Base-by-base conservation (phyloP, 306 rosid species). In the Trifolium repens region DNA sequence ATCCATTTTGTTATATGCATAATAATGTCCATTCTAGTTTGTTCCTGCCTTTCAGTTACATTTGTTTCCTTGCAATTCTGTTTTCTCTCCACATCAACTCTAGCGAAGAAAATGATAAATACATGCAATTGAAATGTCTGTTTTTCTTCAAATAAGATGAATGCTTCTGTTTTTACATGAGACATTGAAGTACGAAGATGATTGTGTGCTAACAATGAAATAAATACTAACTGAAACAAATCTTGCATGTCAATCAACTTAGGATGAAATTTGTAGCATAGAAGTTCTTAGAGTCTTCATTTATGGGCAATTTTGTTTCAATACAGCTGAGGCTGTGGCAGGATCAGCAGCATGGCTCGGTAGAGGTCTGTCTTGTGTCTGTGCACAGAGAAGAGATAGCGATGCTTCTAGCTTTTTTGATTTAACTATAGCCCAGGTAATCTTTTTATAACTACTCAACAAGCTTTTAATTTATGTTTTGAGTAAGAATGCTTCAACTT, bases 291-390 rank as follows among this genome's bases (percentile, higher is more conserved):
- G 68, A 74, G 44, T 66, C 66, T 63, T 85, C 57, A 67, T 39
- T 61, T 19, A 54, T 49, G 40, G 63, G 57, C 11, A 68, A 53
- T 81, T 83, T 69, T 78, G 65, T 70, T 77, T 76, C 62, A 80
- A 81, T 87, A 54, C 91, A 94, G 98, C 96, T 68, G 98, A 94
- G 91, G 88, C 88, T 84, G 97, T 91, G 78, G 97, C 96, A 71
- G 97, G 96, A 77, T 94, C 98, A 49, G 87, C 96, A 49, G 97
- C 98, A 76, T 94, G 98, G 98, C 97, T 94, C 54, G 98, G 98
- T 67, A 85, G 91, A 83, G 96, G 98, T 53, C 94, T 94, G 82
- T 94, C 98, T 84, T 94, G 98, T 80, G 98, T 94, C 60, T 94
- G 84, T 81, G 84, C 53, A 34, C 84, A 91, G 85, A 86, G 96